phyloP scores from a whole-genome alignment of 306 rosid genomes.

The Rosa persica region DNA sequence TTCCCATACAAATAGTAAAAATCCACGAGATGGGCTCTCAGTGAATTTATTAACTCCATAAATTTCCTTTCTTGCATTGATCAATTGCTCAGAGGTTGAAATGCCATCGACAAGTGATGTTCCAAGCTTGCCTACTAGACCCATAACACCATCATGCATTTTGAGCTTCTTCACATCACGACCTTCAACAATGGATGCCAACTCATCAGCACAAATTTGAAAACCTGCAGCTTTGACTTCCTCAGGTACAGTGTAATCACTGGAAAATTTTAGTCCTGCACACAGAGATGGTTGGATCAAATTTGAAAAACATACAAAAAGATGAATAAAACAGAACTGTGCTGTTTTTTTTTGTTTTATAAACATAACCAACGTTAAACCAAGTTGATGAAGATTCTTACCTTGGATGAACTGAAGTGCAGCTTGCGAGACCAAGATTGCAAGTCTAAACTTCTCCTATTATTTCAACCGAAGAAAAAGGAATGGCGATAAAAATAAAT shows the following conservation, averaged over 20 bases:
- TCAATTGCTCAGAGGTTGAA: conserved; percentile 58
- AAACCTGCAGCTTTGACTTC: conserved; percentile 88
- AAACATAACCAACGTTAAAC: conserved; percentile 10
- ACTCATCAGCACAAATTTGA: conserved; percentile 81
- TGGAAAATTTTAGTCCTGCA: conserved; percentile 67
- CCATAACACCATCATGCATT: conserved; percentile 69
- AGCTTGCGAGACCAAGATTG: conserved; percentile 98
- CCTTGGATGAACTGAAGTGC: conserved; percentile 98
- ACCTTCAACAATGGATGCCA: conserved; percentile 76
- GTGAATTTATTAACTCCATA: conserved; percentile 87
- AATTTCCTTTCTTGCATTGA: conserved; percentile 61
- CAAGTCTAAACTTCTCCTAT: conserved; percentile 98
- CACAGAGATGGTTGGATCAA: conserved; percentile 19
- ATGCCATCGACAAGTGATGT: conserved; percentile 63
- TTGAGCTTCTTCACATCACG: conserved; percentile 83
- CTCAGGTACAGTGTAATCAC: conserved; percentile 74
- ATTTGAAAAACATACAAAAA: neutral
- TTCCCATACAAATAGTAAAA: conserved; percentile 90
- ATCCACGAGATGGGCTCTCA: conserved; percentile 80
- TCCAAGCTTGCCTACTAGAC: conserved; percentile 58
- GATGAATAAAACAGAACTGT: neutral
- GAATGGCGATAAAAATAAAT: conserved; percentile 1
- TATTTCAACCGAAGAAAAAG: conserved; percentile 22
- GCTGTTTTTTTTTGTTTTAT: neutral
- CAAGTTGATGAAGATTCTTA: conserved; percentile 33